Base-by-base conservation (phyloP, 768 basidiomycete genomes). In the Leucocoprinus birnbaumii region DNA sequence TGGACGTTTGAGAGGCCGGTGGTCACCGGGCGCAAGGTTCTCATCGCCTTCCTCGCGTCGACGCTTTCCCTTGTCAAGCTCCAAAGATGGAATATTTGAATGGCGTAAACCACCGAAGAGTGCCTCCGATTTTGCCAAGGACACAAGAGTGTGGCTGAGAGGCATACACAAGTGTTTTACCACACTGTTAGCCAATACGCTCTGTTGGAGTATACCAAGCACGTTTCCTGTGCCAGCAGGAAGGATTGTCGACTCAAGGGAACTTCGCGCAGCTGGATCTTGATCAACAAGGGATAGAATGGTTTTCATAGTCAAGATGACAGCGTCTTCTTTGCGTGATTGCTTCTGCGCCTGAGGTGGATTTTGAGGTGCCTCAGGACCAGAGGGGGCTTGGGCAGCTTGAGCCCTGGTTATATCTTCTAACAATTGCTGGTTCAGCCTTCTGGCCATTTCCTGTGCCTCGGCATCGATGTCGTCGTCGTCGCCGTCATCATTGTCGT, bases 361-460 rank as follows among this genome's bases (percentile, higher is more conserved):
- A 5, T 55, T 49, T 27, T 57, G 26, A 34, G 42, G 34, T n/a
- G n/a, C n/a, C n/a, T n/a, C n/a, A 7, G 62, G 58, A 45, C 58
- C 55, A 2, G 59, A 57, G 16, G 64, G 65, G 16, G 68, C 65
- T 9, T 63, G 69, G 38, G 67, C 78, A 3, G 78, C 79, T 57
- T 79, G 82, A 4, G 78, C 86, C 64, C 82, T 85, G 62, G 71
- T 82, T 47, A 91, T 86, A 61, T 89, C 87, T 2, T 88, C 89
- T 82, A 84, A 86, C 5, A 91, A 74, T 56, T 91, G 83, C 59
- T 87, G 87, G n/a, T 86, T 84, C 26, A 92, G 70, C 24, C 85
- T 74, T 44, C 85, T 78, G 3, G 87, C 87, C 61, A 89, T 88
- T 61, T 85, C 87, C 59, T 86, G 81, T 2, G 87, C 88, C 55